Evolutionary conservation across 2,329 filamentous ascomycete genomes (phyloP).

Genomic region (Stachybotrys echinatus): DNA sequence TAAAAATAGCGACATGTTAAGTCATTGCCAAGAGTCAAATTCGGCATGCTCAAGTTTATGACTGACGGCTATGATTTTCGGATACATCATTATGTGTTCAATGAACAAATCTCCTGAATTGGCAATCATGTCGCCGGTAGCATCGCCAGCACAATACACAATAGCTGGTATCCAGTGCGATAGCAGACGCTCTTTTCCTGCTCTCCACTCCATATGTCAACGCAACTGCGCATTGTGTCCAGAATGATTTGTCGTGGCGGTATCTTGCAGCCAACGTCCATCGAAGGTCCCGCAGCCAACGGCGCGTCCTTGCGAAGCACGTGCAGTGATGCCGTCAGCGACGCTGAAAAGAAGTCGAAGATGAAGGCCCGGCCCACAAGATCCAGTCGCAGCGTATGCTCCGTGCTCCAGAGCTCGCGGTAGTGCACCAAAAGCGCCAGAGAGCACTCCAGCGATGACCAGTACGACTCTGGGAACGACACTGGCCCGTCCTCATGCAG

Average conservation of each 20-base stretch:
- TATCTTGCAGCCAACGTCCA: conserved; percentile 17
- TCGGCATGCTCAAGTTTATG: no score
- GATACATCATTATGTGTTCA: conserved; percentile 3
- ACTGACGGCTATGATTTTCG: no score
- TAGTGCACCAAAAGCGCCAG: conserved; percentile 28
- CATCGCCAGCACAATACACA: conserved; percentile 19
- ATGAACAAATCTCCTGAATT: conserved; percentile 1
- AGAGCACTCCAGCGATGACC: conserved; percentile 30
- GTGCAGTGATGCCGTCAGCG: conserved; percentile 26
- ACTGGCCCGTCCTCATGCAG: conserved; percentile 24
- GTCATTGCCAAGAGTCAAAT: no score
- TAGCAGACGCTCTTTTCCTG: conserved; percentile 28
- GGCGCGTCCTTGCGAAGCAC: conserved; percentile 27
- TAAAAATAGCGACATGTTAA: no score
- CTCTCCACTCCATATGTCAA: conserved; percentile 29
- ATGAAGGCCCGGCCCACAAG: conserved; percentile 27
- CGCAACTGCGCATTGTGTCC: conserved; percentile 24
- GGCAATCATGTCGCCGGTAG: conserved; percentile 11
- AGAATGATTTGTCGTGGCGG: conserved; percentile 28
- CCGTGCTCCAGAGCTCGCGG: conserved; percentile 26
- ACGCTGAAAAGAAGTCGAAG: conserved; percentile 29
- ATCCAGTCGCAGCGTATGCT: conserved; percentile 17
- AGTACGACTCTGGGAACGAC: conserved; percentile 28
- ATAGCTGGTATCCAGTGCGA: conserved; percentile 24
- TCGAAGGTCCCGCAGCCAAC: conserved; percentile 17